Evolutionary conservation across 2,329 filamentous ascomycete species (phyloP).

Genomic region (Claviceps cyperi): DNA sequence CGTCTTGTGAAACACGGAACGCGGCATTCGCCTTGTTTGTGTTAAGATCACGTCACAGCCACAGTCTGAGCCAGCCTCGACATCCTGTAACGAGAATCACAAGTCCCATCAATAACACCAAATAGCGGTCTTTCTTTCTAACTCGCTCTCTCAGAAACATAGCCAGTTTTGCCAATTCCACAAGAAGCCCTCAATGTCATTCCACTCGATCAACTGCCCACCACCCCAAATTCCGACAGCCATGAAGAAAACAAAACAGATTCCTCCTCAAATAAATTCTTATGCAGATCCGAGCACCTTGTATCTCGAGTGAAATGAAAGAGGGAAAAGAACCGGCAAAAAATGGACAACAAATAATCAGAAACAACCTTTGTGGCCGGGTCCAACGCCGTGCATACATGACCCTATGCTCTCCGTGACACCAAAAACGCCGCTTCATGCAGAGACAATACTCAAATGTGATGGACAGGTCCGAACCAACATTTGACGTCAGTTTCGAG

Average conservation of each 20-base stretch:
- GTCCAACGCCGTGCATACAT: constrained; percentile 4
- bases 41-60: no score
- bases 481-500: not conserved
- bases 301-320: constrained; percentile 6
- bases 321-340: not conserved
- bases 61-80: no score
- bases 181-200: not conserved
- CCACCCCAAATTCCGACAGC: not conserved
- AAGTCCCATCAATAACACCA: no score
- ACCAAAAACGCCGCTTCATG: constrained; percentile 14
- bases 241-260: constrained; percentile 7
- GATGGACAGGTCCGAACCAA: not conserved
- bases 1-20: no score
- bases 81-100: no score
- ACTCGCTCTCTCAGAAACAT: not conserved
- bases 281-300: constrained; percentile 17
- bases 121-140: not conserved
- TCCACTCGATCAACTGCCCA: no score
- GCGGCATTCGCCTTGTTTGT: no score
- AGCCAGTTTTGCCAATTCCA: not conserved
- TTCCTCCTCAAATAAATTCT: constrained; percentile 8
- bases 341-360: not conserved
- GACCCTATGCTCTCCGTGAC: constrained; percentile 10
- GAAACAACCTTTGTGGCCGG: constrained; percentile 1
- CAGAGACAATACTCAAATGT: constrained; percentile 10